Percentiles rank a stretch among this genome's conserved stretches.
phyloP scores from a whole-genome alignment of 1,284 basidiomycete genomes.

The Ganoderma sinense region DNA sequence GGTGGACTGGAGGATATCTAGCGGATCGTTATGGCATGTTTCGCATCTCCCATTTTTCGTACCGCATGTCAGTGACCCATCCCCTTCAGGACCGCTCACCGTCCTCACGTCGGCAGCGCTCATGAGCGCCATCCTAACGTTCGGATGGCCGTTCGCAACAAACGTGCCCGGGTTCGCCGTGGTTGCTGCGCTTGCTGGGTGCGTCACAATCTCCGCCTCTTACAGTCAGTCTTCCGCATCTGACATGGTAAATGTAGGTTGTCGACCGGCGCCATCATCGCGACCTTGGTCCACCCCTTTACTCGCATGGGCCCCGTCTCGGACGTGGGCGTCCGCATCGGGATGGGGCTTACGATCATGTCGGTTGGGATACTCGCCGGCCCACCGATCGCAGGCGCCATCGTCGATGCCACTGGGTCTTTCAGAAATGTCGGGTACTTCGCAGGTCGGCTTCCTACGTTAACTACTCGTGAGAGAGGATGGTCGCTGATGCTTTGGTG shows the following conservation, averaged over 20 bases:
- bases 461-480: neutral
- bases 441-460: conserved; percentile 49
- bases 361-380: conserved; percentile 53
- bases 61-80: neutral
- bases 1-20: conserved; percentile 46
- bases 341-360: conserved; percentile 57
- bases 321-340: conserved; percentile 62
- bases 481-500: too few relatives aligned
- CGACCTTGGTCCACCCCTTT: conserved; percentile 59
- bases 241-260: conserved; percentile 55
- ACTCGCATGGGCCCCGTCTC: conserved; percentile 58
- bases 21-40: conserved; percentile 46
- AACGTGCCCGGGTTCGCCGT: conserved; percentile 47
- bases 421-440: conserved; percentile 62
- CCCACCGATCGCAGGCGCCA: conserved; percentile 61
- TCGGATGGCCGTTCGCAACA: conserved; percentile 61
- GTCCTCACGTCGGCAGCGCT: conserved; percentile 59
- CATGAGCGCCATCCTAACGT: conserved; percentile 56
- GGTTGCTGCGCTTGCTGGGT: conserved; percentile 36
- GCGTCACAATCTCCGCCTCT: neutral
- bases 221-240: too few relatives aligned
- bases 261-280: conserved; percentile 60
- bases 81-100: conserved; percentile 54
- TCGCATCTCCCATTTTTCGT: too few relatives aligned
- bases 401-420: conserved; percentile 48